These are phyloP conservation scores for Phytophthora agathidicida DNA, from an alignment of 352 stramenopile species.

Conservation along the genomic window DNA sequence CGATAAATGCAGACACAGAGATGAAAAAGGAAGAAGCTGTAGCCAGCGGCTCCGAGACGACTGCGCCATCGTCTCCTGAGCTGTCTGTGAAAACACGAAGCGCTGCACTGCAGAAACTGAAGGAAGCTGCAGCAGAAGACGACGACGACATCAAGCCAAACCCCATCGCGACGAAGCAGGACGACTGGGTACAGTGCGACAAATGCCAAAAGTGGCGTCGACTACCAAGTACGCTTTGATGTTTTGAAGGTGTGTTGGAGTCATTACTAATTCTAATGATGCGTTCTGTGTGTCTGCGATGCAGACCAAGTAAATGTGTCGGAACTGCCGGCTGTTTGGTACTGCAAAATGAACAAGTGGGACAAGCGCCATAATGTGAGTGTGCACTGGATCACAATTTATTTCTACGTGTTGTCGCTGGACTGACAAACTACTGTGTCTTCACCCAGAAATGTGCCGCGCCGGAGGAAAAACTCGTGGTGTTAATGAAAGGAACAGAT, in stretches of 20 bases:
- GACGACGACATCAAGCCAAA: slow-evolving; percentile 51
- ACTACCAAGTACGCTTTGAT: slow-evolving; percentile 61
- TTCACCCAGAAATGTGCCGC: slow-evolving; percentile 70
- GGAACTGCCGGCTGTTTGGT: slow-evolving; percentile 76
- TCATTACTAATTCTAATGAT: not conserved
- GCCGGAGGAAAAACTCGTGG: slow-evolving; percentile 67
- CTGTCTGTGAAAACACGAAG: slow-evolving; percentile 64
- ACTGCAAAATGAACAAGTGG: slow-evolving; percentile 90
- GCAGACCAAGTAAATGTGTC: slow-evolving; percentile 83
- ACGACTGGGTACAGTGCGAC: slow-evolving; percentile 88
- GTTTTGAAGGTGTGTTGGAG: not conserved
- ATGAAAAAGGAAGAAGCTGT: slow-evolving; percentile 19
- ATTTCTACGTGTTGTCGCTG: not conserved
- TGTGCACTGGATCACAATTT: not conserved
- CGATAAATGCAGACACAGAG: not conserved
- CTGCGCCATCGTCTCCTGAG: slow-evolving; percentile 27
- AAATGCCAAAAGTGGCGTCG: slow-evolving; percentile 88
- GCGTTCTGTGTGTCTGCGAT: not conserved
- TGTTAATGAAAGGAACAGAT: slow-evolving; percentile 74
- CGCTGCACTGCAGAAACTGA: slow-evolving; percentile 53
- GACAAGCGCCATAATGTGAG: slow-evolving; percentile 80
- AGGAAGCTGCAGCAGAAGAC: slow-evolving; percentile 47
- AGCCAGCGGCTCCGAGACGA: slow-evolving; percentile 22
- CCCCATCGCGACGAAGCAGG: slow-evolving; percentile 71
- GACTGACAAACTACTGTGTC: slow-evolving; percentile 1